Evolutionary conservation across 1,284 basidiomycete species (phyloP).

Genomic region (Microbotryum violaceum): DNA sequence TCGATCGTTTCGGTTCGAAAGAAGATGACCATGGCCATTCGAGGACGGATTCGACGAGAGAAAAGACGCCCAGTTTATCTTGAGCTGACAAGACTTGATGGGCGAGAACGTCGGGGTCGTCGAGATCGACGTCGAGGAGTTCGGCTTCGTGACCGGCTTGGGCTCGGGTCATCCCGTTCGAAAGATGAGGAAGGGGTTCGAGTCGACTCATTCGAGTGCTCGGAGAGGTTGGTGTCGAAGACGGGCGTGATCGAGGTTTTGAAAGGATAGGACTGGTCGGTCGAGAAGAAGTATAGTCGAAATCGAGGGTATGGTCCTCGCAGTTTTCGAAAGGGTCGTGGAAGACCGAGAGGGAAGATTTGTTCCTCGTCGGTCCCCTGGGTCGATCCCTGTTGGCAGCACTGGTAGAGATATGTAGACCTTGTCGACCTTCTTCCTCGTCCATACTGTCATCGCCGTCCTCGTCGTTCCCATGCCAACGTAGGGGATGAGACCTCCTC

Average conservation of each 20-base stretch:
- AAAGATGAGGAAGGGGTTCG: not conserved
- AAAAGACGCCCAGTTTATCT: constrained; percentile 1
- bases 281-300: not conserved
- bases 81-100: constrained; percentile 1
- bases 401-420: not conserved
- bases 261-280: not conserved
- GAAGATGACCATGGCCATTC: constrained; percentile 7
- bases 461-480: no score
- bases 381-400: not conserved
- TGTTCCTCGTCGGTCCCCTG: not conserved
- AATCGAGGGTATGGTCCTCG: constrained; percentile 1
- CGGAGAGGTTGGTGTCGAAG: not conserved
- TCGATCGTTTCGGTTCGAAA: no score
- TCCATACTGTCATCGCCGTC: not conserved
- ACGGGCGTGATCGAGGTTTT: not conserved
- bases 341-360: not conserved
- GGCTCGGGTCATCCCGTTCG: not conserved
- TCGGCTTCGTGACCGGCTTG: not conserved
- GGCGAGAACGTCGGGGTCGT: constrained; percentile 1
- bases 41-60: not conserved
- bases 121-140: not conserved
- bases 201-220: not conserved
- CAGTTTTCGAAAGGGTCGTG: not conserved
- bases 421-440: not conserved
- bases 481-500: no score